phyloP scores from a whole-genome alignment of 2,329 filamentous ascomycete species.

The Coniochaeta prunicola region DNA sequence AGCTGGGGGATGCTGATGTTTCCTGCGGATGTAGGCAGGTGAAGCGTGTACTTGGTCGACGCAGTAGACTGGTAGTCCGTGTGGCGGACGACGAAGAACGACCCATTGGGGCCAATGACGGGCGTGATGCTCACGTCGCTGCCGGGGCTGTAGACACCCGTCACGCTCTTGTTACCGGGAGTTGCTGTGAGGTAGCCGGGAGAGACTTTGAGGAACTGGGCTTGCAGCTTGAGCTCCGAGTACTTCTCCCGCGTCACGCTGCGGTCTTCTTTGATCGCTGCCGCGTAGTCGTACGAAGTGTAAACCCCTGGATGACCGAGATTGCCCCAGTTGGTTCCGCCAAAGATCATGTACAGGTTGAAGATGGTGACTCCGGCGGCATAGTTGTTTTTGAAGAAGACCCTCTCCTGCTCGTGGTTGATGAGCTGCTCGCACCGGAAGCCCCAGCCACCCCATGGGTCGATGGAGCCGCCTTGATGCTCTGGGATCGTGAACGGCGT shows the following conservation, averaged over 20 bases:
- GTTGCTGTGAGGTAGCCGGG: conserved; percentile 59
- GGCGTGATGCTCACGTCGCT: conserved; percentile 52
- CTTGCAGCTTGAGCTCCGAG: conserved; percentile 68
- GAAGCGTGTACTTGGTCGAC: conserved; percentile 56
- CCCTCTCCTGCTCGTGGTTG: conserved; percentile 66
- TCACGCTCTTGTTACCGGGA: conserved; percentile 39
- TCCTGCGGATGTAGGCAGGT: conserved; percentile 50
- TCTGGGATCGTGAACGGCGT: conserved; percentile 61
- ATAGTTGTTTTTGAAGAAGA: conserved; percentile 73
- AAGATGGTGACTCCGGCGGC: conserved; percentile 60
- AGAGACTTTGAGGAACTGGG: conserved; percentile 67
- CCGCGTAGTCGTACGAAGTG: conserved; percentile 49
- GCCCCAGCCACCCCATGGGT: conserved; percentile 67
- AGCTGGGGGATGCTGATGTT: conserved; percentile 51
- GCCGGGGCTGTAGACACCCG: conserved; percentile 45
- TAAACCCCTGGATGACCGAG: conserved; percentile 61
- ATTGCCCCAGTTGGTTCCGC: conserved; percentile 82
- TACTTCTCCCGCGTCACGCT: conserved; percentile 68
- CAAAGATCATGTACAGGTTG: conserved; percentile 72
- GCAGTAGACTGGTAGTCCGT: conserved; percentile 52
- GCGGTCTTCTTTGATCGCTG: conserved; percentile 48
- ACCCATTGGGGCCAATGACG: conserved; percentile 42
- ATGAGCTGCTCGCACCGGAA: conserved; percentile 61
- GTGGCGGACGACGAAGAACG: conserved; percentile 64
- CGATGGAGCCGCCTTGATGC: conserved; percentile 55